phyloP scores from a whole-genome alignment of 805 yeast species.

The Lipomyces yamanashiensis region DNA sequence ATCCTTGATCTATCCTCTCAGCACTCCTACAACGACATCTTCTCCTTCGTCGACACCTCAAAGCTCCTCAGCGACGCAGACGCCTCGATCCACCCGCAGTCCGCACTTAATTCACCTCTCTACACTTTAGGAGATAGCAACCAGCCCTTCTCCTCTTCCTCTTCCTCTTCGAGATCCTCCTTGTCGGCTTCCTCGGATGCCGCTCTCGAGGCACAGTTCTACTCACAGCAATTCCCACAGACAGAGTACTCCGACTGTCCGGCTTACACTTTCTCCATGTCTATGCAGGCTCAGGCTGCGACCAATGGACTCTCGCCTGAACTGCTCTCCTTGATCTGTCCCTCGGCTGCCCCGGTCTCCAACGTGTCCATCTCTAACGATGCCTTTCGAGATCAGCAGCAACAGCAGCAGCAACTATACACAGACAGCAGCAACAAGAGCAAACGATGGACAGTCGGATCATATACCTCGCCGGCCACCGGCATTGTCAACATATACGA shows the following conservation, averaged over 20 bases:
- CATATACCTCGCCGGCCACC: conserved; percentile 18
- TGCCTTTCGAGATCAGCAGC: neutral
- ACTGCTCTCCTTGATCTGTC: conserved; percentile 25
- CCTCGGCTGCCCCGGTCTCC: conserved; percentile 23
- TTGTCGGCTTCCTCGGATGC: neutral
- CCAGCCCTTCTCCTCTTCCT: neutral
- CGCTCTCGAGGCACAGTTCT: neutral
- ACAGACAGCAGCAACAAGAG: neutral
- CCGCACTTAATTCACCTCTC: neutral
- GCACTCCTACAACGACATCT: conserved; percentile 4
- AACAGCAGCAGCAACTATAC: conserved; percentile 2
- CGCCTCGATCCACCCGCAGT: neutral
- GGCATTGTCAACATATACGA: conserved; percentile 28
- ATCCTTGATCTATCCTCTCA: neutral
- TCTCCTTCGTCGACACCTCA: conserved; percentile 8
- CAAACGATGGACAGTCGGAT: conserved; percentile 31
- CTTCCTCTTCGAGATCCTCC: neutral
- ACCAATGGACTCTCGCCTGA: conserved; percentile 27
- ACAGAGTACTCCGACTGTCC: neutral
- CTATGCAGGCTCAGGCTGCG: conserved; percentile 18
- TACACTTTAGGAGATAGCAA: neutral
- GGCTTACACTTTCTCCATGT: neutral
- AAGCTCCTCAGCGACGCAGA: conserved; percentile 2
- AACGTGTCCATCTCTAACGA: neutral
- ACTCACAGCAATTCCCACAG: neutral